A percentile compares a stretch with the other conserved stretches of the same genome.
phyloP scores from a whole-genome alignment of 176 grass and related monocot genomes.

The Carex parvula region DNA sequence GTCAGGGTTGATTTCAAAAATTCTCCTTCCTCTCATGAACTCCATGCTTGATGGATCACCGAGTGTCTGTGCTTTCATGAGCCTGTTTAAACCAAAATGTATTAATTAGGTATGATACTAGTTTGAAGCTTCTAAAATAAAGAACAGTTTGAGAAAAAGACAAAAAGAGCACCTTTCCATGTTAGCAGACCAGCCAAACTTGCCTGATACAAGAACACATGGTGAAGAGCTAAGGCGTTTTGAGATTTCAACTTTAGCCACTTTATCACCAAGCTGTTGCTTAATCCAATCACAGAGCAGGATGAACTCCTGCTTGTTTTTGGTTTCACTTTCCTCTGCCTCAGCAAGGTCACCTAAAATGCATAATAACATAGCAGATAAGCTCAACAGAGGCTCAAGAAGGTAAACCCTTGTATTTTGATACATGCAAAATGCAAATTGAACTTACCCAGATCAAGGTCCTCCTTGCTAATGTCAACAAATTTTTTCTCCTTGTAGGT shows the following conservation, averaged over 20 bases:
- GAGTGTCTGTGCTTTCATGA: slow-evolving; percentile 98
- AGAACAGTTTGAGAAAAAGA: background rate
- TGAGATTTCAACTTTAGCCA: slow-evolving; percentile 88
- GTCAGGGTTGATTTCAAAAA: slow-evolving; percentile 83
- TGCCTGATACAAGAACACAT: slow-evolving; percentile 94
- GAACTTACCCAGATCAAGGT: slow-evolving; percentile 66
- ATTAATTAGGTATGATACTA: slow-evolving; percentile 26
- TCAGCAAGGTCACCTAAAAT: slow-evolving; percentile 66
- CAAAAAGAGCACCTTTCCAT: slow-evolving; percentile 64
- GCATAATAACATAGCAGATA: slow-evolving; percentile 2
- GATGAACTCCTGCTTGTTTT: slow-evolving; percentile 73
- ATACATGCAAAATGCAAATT: background rate
- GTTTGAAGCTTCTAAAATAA: background rate
- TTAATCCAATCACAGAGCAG: slow-evolving; percentile 94
- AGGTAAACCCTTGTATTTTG: background rate
- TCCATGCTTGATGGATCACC: slow-evolving; percentile 90
- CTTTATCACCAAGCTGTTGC: slow-evolving; percentile 84
- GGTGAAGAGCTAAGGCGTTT: slow-evolving; percentile 89
- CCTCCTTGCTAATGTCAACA: slow-evolving; percentile 88
- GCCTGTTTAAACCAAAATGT: slow-evolving; percentile 33
- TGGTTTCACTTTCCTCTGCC: slow-evolving; percentile 62
- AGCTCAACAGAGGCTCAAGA: background rate
- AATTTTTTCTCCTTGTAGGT: slow-evolving; percentile 94
- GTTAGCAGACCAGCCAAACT: slow-evolving; percentile 98
- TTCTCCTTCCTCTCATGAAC: slow-evolving; percentile 93